A percentile compares a stretch with the other conserved stretches of the same genome.
These are phyloP conservation scores for Aspergillus bombycis DNA, from an alignment of 2,329 filamentous ascomycete genomes.

Conservation along the genomic window DNA sequence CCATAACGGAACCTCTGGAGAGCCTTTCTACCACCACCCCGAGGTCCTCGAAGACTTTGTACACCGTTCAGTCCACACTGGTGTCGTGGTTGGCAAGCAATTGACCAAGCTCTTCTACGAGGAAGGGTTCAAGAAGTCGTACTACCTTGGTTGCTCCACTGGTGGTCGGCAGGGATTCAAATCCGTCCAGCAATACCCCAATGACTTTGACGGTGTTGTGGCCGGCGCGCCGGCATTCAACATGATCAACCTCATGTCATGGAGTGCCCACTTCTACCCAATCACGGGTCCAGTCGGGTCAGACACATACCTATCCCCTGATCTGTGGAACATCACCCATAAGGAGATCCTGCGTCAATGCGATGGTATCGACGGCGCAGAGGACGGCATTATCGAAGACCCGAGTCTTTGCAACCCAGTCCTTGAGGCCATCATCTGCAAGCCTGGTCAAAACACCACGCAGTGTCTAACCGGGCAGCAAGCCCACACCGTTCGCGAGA, in stretches of 20 bases:
- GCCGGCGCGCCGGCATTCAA: constrained; percentile 53
- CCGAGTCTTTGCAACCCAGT: constrained; percentile 38
- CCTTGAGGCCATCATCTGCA: constrained; percentile 37
- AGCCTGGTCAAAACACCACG: constrained; percentile 16
- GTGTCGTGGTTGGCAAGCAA: constrained; percentile 51
- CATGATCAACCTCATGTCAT: constrained; percentile 48
- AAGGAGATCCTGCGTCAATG: constrained; percentile 42
- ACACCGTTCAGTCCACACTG: constrained; percentile 49
- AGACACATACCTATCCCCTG: constrained; percentile 32
- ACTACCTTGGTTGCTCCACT: constrained; percentile 58
- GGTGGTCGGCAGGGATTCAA: constrained; percentile 63
- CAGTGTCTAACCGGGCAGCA: constrained; percentile 36
- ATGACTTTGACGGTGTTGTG: constrained; percentile 62
- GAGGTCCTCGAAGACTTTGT: constrained; percentile 54
- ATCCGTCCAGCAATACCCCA: constrained; percentile 56
- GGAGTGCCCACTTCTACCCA: constrained; percentile 47
- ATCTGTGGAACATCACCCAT: constrained; percentile 37
- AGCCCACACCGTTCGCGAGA: constrained; percentile 31
- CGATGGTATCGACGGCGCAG: constrained; percentile 35
- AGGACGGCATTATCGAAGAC: constrained; percentile 43
- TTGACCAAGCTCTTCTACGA: constrained; percentile 55
- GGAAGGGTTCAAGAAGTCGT: constrained; percentile 44
- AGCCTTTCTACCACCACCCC: constrained; percentile 50
- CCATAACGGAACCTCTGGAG: constrained; percentile 53
- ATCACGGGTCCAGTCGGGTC: constrained; percentile 42